phyloP scores from a whole-genome alignment of 257 asterid genomes.

The Capsicum pubescens region DNA sequence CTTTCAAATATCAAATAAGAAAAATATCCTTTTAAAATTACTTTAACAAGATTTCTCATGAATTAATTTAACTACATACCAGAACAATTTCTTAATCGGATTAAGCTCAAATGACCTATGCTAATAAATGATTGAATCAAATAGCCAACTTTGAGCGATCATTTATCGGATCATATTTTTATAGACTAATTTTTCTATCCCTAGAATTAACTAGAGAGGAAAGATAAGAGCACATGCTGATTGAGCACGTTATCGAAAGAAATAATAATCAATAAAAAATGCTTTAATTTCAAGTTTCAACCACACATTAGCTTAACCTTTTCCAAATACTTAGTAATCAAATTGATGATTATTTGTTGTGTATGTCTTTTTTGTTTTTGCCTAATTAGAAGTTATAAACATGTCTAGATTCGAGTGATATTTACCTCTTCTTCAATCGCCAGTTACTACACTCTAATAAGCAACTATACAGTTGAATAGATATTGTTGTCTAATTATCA shows the following conservation, averaged over 20 bases:
- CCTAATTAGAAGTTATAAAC: not conserved
- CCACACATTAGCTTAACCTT: constrained; percentile 4
- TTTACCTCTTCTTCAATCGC: not conserved
- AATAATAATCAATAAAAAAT: not conserved
- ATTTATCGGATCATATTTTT: too few species aligned
- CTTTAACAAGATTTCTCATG: too few species aligned
- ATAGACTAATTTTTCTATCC: too few species aligned
- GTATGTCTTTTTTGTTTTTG: not conserved
- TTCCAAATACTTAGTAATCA: not conserved
- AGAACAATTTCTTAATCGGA: too few species aligned
- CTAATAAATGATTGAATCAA: too few species aligned
- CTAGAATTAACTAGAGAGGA: too few species aligned
- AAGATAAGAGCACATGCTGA: not conserved
- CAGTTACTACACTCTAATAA: not conserved
- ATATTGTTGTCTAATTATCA: not conserved
- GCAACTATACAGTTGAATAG: not conserved
- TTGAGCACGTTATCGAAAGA: not conserved
- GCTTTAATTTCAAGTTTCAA: not conserved
- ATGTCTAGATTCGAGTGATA: not conserved
- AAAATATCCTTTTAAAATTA: too few species aligned
- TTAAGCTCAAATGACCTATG: too few species aligned
- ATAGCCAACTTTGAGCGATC: too few species aligned
- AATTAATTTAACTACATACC: too few species aligned
- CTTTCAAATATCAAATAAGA: too few species aligned
- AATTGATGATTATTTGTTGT: not conserved